Percentiles rank a stretch among this genome's conserved stretches.
These are phyloP conservation scores for Marasmius oreades DNA, from an alignment of 1,284 basidiomycete species.

Conservation along the genomic window DNA sequence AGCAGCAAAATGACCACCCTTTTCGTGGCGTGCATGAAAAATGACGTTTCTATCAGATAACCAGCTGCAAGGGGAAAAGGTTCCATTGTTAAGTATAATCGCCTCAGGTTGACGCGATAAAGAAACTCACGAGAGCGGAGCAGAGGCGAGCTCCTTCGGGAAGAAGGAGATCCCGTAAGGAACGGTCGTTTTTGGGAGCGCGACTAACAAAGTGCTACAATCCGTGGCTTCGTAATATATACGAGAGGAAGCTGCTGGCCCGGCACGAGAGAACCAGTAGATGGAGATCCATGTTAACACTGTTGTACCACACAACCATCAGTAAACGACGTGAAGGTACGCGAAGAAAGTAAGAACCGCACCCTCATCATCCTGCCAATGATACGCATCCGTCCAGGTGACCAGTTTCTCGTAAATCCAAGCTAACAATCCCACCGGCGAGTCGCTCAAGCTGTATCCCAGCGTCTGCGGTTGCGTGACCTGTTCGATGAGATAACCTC, in stretches of 20 bases:
- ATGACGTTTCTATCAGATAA: not conserved
- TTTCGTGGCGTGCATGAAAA: conserved; percentile 4
- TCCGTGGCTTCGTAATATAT: conserved; percentile 33
- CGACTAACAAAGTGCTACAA: not conserved
- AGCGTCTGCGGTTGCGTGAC: conserved; percentile 35
- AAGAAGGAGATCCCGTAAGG: conserved; percentile 31
- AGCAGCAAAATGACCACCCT: conserved; percentile 12
- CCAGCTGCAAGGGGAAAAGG: no score
- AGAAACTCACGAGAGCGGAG: not conserved
- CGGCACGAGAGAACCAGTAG: conserved; percentile 35
- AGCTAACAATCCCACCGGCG: conserved; percentile 39
- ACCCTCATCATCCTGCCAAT: conserved; percentile 34
- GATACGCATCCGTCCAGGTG: conserved; percentile 38
- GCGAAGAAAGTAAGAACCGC: conserved; percentile 13
- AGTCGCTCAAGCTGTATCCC: conserved; percentile 37
- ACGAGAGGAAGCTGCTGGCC: conserved; percentile 32
- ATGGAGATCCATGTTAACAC: conserved; percentile 37
- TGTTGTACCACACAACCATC: conserved; percentile 14
- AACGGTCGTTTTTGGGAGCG: conserved; percentile 12
- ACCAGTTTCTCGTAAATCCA: conserved; percentile 26
- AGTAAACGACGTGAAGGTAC: not conserved
- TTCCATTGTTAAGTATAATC: no score
- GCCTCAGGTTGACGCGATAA: no score
- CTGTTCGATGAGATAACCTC: conserved; percentile 27
- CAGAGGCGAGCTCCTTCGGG: conserved; percentile 22